phyloP scores from a whole-genome alignment of 768 basidiomycete species.

The Coprinellus micaceus region DNA sequence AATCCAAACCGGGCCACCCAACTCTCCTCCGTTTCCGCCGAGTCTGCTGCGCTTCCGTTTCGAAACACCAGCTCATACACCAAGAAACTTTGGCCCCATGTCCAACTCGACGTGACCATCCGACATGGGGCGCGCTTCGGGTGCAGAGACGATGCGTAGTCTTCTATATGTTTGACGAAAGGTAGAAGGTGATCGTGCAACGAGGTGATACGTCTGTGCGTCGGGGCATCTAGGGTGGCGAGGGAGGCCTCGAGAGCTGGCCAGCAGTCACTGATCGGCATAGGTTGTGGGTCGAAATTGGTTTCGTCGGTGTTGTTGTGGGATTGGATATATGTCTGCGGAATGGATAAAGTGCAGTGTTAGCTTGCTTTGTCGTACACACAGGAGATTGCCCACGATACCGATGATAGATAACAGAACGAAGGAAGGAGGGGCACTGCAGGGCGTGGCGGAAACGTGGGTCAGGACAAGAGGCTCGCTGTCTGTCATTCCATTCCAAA shows the following conservation, averaged over 20 bases:
- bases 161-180: constrained; percentile 26
- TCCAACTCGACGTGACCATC: constrained; percentile 31
- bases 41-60: constrained; percentile 1
- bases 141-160: constrained; percentile 33
- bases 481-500: background rate
- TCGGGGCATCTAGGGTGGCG: constrained; percentile 31
- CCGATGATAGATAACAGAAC: background rate
- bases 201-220: constrained; percentile 31
- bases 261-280: constrained; percentile 37
- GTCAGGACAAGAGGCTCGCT: background rate
- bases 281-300: background rate
- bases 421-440: background rate
- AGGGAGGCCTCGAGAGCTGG: constrained; percentile 34
- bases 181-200: constrained; percentile 34
- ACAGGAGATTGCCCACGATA: background rate
- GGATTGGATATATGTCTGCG: background rate
- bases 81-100: constrained; percentile 40
- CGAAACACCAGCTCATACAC: constrained; percentile 36
- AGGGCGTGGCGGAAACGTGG: background rate
- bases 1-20: constrained; percentile 42
- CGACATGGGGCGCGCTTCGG: constrained; percentile 26
- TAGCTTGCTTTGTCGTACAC: background rate
- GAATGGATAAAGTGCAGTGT: background rate
- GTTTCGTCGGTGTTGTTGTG: no score
- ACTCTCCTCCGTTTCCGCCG: constrained; percentile 26